Evolutionary conservation across 805 yeast species (phyloP), one percentile per base, ranked within the genome.

Genomic region (Komagataella phaffii): DNA sequence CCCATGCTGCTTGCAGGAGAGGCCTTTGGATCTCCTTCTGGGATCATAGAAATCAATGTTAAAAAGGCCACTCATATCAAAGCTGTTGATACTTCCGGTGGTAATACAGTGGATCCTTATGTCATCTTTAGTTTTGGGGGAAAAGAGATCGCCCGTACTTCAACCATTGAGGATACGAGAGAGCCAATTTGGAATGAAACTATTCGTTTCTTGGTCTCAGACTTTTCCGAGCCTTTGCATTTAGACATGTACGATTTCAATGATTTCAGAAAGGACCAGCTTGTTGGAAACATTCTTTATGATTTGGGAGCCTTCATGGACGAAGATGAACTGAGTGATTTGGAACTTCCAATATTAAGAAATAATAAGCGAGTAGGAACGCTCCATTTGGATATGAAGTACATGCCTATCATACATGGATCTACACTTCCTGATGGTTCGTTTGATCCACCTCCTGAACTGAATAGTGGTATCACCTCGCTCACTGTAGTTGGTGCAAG

Each of bases 41-140:
- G 99, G 69, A 86, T 93, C 36, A 68, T 93, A 55, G 83, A 83
- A 47, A 65, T 93, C 46, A 79, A 76, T 24, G 72, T 85, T 44
- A 80, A 81, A 58, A 70, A 76, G 47, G 96, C 95, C 17, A 74
- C 71, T 55, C 79, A 76, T 48, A 71, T 93, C 59, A 80, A 76
- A 59, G 86, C 88, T 52, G 81, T 85, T 54, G 83, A 80, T 51
- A 71, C 85, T 46, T 18, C 19, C 10, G 60, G 77, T 57, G 89
- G 87, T 55, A 84, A 83, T 59, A 86, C 96, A 8, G 74, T 89
- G 55, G 97, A 93, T 64, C 99, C 99, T 8, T 95, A 88, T 67
- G 73, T 90, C 54, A 76, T 82, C 6, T 75, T 90, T 62, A 84
- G 85, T 18, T 80, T 81, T 61, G 72, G 73, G 54, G 76, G 76